phyloP scores from a whole-genome alignment of 805 yeast species.

The Schwanniomyces polymorphus region DNA sequence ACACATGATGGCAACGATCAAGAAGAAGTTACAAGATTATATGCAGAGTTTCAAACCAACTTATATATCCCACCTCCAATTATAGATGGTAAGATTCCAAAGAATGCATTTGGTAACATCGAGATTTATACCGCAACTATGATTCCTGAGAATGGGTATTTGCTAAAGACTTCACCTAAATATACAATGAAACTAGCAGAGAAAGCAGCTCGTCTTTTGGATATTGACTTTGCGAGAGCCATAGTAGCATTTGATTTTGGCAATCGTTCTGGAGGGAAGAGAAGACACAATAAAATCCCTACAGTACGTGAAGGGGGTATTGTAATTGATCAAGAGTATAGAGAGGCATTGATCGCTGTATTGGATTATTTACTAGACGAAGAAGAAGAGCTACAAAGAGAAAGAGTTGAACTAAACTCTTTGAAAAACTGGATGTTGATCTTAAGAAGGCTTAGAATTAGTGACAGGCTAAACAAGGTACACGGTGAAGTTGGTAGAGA shows the following conservation, averaged over 20 bases:
- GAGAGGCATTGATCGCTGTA: slow-evolving; percentile 59
- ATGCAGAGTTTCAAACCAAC: slow-evolving; percentile 78
- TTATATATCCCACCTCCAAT: slow-evolving; percentile 65
- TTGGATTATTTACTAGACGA: slow-evolving; percentile 50
- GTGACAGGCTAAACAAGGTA: slow-evolving; percentile 42
- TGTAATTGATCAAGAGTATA: slow-evolving; percentile 62
- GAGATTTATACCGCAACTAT: slow-evolving; percentile 76
- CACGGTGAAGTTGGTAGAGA: slow-evolving; percentile 45
- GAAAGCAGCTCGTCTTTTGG: slow-evolving; percentile 69
- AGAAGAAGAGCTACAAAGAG: slow-evolving; percentile 44
- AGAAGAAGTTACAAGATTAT: slow-evolving; percentile 59
- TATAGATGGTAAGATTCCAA: slow-evolving; percentile 65
- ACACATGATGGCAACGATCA: slow-evolving; percentile 43
- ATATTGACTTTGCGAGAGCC: slow-evolving; percentile 82
- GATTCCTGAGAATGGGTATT: slow-evolving; percentile 80
- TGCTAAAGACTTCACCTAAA: slow-evolving; percentile 35
- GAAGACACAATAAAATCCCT: slow-evolving; percentile 38
- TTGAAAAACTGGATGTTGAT: slow-evolving; percentile 55
- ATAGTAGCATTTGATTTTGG: slow-evolving; percentile 82
- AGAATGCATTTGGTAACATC: slow-evolving; percentile 79
- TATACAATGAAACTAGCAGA: slow-evolving; percentile 50
- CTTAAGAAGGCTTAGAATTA: slow-evolving; percentile 50
- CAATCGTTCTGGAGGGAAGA: slow-evolving; percentile 23
- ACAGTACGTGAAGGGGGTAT: slow-evolving; percentile 75
- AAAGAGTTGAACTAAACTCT: slow-evolving; percentile 48